Base-by-base conservation (phyloP, 179 eudicot species). In the Beta lomatogona region DNA sequence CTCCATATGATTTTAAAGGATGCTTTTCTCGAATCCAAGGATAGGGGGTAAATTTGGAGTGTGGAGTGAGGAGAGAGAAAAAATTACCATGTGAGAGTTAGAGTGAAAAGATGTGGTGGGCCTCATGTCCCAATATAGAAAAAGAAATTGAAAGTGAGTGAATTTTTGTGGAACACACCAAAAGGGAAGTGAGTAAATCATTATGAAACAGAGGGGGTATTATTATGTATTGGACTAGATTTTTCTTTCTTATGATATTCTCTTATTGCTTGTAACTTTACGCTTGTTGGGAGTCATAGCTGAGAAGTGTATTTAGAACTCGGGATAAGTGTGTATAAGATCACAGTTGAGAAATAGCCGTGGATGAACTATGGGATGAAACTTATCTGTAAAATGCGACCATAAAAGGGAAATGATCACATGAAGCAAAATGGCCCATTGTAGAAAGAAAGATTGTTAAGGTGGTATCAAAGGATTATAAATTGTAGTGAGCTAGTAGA, bases 301-400 rank as follows among this genome's bases (percentile, higher is more conserved):
- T 80, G 21, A 60, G 82, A 72, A 44, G 25, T 44, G 71, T 61
- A 5, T 8, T 45, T 45, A 36, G 18, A 36, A 28, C 65, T 78
- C 36, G 80, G 41, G 41, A 28, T 11, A 77, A 66, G 28, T 69
- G 28, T 53, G n/a, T 55, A 41, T 31, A 21, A 31, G 58, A 36
- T n/a, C 46, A 61, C 3, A 45, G 61, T 53, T n/a, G 66, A 53
- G 73, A 45, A 60, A 67, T 41, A 54, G 52, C 14, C 11, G 69
- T 36, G 58, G 13, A 54, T n/a, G 57, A 60, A 45, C 21, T 28
- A 76, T 60, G 59, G 54, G 19, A 45, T 73, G 52, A 18, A 13
- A 46, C 9, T 13, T 52, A 18, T 14, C 9, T 36, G 16, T 60
- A 4, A 60, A 31, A 53, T 81, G 1, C 16, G 54, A 65, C 46